phyloP scores from a whole-genome alignment of 495 filamentous ascomycete species.

The Daldinia childiae region DNA sequence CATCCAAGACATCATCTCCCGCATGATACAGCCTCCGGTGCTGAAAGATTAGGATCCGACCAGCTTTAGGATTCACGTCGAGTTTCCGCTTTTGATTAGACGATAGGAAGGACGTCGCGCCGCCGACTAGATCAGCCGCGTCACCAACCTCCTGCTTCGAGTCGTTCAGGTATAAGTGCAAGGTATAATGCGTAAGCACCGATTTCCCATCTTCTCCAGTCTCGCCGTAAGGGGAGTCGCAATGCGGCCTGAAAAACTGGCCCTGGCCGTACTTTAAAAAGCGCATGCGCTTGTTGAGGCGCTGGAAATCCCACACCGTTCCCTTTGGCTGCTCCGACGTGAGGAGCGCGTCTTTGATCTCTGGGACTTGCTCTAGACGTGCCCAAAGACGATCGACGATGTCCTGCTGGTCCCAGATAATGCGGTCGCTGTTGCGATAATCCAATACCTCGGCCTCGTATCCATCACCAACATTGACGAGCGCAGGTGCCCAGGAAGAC shows the following conservation, averaged over 20 bases:
- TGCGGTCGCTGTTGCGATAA: slow-evolving; percentile 74
- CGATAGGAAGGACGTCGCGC: slow-evolving; percentile 74
- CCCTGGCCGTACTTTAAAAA: slow-evolving; percentile 81
- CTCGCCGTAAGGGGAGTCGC: slow-evolving; percentile 74
- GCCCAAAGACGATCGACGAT: slow-evolving; percentile 69
- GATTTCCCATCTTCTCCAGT: slow-evolving; percentile 56
- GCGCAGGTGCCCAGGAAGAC: slow-evolving; percentile 66
- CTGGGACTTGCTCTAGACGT: slow-evolving; percentile 52
- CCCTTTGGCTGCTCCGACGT: slow-evolving; percentile 23
- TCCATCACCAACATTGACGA: slow-evolving; percentile 75
- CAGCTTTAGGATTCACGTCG: slow-evolving; percentile 75
- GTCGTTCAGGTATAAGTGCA: slow-evolving; percentile 85
- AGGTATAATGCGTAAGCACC: slow-evolving; percentile 72
- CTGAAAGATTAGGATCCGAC: slow-evolving; percentile 82
- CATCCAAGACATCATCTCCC: slow-evolving; percentile 75
- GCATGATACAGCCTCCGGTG: slow-evolving; percentile 73
- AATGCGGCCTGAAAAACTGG: slow-evolving; percentile 82
- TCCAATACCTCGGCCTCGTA: slow-evolving; percentile 64
- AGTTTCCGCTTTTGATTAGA: slow-evolving; percentile 56
- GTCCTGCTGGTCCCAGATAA: slow-evolving; percentile 74
- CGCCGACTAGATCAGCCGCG: slow-evolving; percentile 62
- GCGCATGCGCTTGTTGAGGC: slow-evolving; percentile 81
- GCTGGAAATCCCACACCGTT: slow-evolving; percentile 56
- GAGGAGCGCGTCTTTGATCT: slow-evolving; percentile 44
- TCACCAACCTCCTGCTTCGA: slow-evolving; percentile 49